Conservation (phyloP, 2,329 filamentous ascomycete species). For the Thermothelomyces thermophilus region DNA sequence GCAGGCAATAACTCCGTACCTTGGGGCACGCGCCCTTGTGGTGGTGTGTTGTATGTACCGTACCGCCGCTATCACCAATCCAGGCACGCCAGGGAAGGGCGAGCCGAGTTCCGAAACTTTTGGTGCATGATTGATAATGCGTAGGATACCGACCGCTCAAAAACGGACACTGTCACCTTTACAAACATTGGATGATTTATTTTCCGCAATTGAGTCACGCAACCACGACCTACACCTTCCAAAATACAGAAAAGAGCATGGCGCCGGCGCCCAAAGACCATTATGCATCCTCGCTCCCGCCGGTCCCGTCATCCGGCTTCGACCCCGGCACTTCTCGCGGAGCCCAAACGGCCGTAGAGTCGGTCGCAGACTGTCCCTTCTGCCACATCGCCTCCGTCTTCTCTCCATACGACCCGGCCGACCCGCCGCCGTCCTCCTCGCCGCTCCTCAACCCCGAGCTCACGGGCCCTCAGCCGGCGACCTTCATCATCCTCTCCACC, state of each 20-base stretch:
- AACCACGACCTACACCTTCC: too few species aligned
- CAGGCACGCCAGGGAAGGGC: background rate
- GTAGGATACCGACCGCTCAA: too few species aligned
- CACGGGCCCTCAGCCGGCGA: constrained; percentile 36
- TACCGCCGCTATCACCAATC: background rate
- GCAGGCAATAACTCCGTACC: constrained; percentile 8
- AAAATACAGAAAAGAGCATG: background rate
- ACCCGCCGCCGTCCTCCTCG: constrained; percentile 36
- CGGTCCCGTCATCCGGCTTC: constrained; percentile 11
- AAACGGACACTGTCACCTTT: too few species aligned
- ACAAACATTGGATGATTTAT: too few species aligned
- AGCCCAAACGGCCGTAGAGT: constrained; percentile 10
- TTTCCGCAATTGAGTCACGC: too few species aligned
- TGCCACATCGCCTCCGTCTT: constrained; percentile 52
- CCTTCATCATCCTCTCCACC: constrained; percentile 70
- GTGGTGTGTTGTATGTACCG: background rate
- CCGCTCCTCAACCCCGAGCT: constrained; percentile 29
- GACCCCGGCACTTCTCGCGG: constrained; percentile 10
- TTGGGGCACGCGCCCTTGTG: too few species aligned
- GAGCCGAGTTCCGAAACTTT: too few species aligned
- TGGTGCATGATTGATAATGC: too few species aligned
- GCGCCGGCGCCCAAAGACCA: constrained; percentile 9
- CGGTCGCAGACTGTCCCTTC: constrained; percentile 46
- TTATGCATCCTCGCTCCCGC: constrained; percentile 3
- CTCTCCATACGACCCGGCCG: constrained; percentile 38